Conservation (phyloP, 257 asterid genomes). For the Galeopsis tetrahit region DNA sequence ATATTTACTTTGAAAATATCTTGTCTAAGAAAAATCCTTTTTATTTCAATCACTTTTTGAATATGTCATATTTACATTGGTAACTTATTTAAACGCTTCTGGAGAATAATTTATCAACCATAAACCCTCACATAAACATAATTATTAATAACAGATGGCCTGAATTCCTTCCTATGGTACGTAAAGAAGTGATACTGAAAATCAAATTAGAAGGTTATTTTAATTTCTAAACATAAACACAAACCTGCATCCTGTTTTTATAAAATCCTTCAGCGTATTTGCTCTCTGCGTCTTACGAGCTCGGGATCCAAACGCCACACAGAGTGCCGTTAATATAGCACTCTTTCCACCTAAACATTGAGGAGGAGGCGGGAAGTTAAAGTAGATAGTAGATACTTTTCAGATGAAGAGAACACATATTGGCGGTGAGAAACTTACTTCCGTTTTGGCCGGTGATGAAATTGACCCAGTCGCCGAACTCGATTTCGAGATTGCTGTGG, state of each 20-base stretch:
- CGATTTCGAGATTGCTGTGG: conserved; percentile 82
- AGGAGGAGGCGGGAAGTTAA: too few relatives aligned
- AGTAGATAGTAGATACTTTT: too few relatives aligned
- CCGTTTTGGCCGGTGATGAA: conserved; percentile 98
- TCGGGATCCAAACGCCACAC: conserved; percentile 93
- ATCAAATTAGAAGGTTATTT: neutral
- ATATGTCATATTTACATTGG: neutral
- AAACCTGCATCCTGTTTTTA: conserved; percentile 93
- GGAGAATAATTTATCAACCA: conserved; percentile 6
- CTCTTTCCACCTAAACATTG: conserved; percentile 80
- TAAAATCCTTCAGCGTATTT: conserved; percentile 76
- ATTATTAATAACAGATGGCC: neutral
- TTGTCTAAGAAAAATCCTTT: neutral
- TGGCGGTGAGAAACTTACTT: conserved; percentile 51
- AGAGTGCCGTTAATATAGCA: conserved; percentile 88
- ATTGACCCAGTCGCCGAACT: conserved; percentile 75
- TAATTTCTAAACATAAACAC: conserved; percentile 6
- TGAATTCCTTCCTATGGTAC: conserved; percentile 4
- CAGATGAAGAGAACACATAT: neutral
- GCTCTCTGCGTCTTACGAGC: conserved; percentile 96
- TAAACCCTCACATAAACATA: neutral
- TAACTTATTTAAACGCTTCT: neutral
- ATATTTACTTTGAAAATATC: neutral
- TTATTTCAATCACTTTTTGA: conserved; percentile 4
- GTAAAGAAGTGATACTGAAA: neutral